These are phyloP conservation scores for Fusarium graminum DNA, from an alignment of 2,329 filamentous ascomycete genomes.

Conservation along the genomic window DNA sequence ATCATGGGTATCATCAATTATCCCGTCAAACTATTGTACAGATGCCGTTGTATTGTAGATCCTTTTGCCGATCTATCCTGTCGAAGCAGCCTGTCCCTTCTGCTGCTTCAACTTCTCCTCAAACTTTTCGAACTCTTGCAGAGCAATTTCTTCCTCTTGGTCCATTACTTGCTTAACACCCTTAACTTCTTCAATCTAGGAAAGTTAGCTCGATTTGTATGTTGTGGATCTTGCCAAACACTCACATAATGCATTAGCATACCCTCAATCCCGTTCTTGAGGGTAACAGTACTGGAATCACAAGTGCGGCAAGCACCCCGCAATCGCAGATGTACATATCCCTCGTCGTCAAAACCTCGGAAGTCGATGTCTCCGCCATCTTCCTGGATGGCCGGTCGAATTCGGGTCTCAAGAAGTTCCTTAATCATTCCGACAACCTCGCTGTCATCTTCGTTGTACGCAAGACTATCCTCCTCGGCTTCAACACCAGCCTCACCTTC, in stretches of 20 bases:
- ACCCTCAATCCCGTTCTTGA: constrained; percentile 98
- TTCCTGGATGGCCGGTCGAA: constrained; percentile 95
- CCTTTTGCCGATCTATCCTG: constrained; percentile 12
- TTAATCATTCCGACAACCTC: constrained; percentile 99
- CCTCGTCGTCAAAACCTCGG: constrained; percentile 84
- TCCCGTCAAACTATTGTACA: constrained; percentile 46
- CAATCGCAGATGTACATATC: constrained; percentile 87
- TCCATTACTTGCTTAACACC: constrained; percentile 92
- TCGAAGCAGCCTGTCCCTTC: constrained; percentile 55
- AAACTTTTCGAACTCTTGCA: constrained; percentile 92
- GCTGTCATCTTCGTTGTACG: constrained; percentile 89
- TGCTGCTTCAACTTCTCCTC: constrained; percentile 81
- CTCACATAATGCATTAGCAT: constrained; percentile 97
- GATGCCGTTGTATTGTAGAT: constrained; percentile 8
- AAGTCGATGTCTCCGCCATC: constrained; percentile 98
- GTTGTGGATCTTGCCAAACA: constrained; percentile 43
- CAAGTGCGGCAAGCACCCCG: constrained; percentile 95
- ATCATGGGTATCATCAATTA: constrained; percentile 49
- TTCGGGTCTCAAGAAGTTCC: constrained; percentile 93
- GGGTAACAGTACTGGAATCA: constrained; percentile 94
- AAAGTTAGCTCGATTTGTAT: constrained; percentile 47
- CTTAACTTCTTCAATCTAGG: constrained; percentile 92
- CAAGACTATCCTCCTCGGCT: constrained; percentile 74
- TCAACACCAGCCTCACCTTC: constrained; percentile 60
- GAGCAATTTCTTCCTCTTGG: constrained; percentile 88